Evolutionary conservation across 1,139 yeast genomes (phyloP).

Genomic region (Yamadazyma epiphylla): DNA sequence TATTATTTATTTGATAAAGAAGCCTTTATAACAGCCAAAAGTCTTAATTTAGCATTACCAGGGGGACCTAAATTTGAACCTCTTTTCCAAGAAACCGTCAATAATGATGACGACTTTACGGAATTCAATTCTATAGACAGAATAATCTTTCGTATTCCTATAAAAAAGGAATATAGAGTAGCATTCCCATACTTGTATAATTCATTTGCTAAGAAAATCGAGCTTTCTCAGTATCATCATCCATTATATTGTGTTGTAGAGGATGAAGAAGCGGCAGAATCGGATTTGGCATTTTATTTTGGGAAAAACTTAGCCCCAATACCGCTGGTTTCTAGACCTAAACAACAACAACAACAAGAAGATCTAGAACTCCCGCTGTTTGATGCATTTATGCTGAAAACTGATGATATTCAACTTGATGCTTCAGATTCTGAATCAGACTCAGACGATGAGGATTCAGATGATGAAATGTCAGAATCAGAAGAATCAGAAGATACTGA

Average conservation of each 20-base stretch:
- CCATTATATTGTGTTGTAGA: slow-evolving; percentile 49
- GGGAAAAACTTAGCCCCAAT: slow-evolving; percentile 10
- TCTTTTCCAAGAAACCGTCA: slow-evolving; percentile 61
- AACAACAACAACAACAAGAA: too few relatives aligned
- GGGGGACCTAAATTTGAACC: slow-evolving; percentile 98
- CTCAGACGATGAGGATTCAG: slow-evolving; percentile 7
- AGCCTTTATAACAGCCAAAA: slow-evolving; percentile 85
- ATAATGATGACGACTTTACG: slow-evolving; percentile 72
- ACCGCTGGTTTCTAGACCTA: slow-evolving; percentile 7
- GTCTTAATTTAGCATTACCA: slow-evolving; percentile 80
- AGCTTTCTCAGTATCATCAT: slow-evolving; percentile 56
- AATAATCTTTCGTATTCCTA: slow-evolving; percentile 71
- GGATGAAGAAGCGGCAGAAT: slow-evolving; percentile 35
- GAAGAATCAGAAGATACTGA: not conserved
- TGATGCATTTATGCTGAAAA: slow-evolving; percentile 1
- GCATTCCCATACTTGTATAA: slow-evolving; percentile 87
- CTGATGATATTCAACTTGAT: slow-evolving; percentile 3
- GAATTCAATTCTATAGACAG: slow-evolving; percentile 90
- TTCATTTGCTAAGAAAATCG: slow-evolving; percentile 67
- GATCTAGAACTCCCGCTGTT: slow-evolving; percentile 1
- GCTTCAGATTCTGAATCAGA: not conserved
- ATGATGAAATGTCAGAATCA: slow-evolving; percentile 2
- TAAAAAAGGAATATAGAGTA: slow-evolving; percentile 78
- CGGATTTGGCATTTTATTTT: slow-evolving; percentile 22
- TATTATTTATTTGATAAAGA: slow-evolving; percentile 70